These are phyloP conservation scores for Physcomitrellopsis africana DNA, from an alignment of 225 moss, liverwort and hornwort species.

Conservation along the genomic window DNA sequence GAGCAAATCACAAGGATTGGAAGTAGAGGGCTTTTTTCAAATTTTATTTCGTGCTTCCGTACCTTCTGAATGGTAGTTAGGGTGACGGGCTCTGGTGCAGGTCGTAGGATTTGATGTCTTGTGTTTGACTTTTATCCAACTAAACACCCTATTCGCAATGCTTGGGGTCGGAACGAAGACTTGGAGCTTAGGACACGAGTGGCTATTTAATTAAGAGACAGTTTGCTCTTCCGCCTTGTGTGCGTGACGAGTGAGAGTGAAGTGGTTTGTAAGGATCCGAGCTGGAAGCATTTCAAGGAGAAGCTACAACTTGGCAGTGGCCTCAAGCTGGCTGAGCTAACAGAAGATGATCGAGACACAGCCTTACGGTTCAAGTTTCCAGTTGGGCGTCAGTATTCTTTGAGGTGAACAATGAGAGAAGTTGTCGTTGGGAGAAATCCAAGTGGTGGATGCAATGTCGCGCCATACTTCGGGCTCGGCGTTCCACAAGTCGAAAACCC, in stretches of 20 bases:
- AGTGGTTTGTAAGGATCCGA: not conserved
- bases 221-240: not conserved
- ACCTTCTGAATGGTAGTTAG: slow-evolving; percentile 13
- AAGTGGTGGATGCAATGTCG: slow-evolving; percentile 43
- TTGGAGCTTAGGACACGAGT: not conserved
- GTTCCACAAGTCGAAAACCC: slow-evolving; percentile 41
- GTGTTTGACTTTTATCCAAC: not conserved
- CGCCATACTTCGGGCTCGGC: slow-evolving; percentile 36
- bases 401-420: slow-evolving; percentile 33
- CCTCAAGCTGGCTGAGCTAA: slow-evolving; percentile 14
- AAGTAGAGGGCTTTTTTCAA: not conserved
- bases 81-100: not conserved
- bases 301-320: slow-evolving; percentile 6
- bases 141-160: not conserved
- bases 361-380: slow-evolving; percentile 7
- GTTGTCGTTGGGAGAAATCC: slow-evolving; percentile 18
- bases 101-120: not conserved
- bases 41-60: not conserved
- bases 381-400: not conserved
- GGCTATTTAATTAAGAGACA: not conserved
- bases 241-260: not conserved
- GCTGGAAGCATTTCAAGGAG: not conserved
- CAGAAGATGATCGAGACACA: slow-evolving; percentile 23
- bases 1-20: not conserved
- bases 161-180: not conserved